A percentile compares a stretch with the other conserved stretches of the same genome.
phyloP scores from a whole-genome alignment of 2,329 filamentous ascomycete genomes.

The Ceratocystiopsis brevicomis region DNA sequence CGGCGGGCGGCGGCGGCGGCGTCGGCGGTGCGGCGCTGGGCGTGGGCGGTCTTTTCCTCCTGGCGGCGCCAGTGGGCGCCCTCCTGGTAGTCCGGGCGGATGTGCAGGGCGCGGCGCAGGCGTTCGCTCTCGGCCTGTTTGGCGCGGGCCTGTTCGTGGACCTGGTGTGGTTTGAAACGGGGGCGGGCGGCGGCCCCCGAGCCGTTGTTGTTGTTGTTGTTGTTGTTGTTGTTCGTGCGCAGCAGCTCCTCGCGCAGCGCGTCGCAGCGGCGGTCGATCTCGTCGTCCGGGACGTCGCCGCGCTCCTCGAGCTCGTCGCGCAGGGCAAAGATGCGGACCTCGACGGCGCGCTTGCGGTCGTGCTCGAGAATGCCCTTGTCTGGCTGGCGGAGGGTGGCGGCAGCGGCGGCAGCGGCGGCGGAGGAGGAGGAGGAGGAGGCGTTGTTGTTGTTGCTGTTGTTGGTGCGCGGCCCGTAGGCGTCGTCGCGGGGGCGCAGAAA shows the following conservation, averaged over 20 bases:
- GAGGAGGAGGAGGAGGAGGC: background rate
- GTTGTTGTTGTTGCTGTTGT: slow-evolving; percentile 49
- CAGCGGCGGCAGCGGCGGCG: slow-evolving; percentile 56
- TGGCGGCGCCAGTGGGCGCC: slow-evolving; percentile 72
- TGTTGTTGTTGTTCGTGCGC: no score
- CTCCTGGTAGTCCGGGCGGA: slow-evolving; percentile 70
- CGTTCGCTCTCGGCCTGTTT: slow-evolving; percentile 93
- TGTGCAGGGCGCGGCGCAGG: slow-evolving; percentile 68
- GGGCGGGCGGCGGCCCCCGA: slow-evolving; percentile 15
- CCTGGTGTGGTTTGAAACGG: slow-evolving; percentile 74
- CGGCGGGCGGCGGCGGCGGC: background rate
- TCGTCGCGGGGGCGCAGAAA: slow-evolving; percentile 71
- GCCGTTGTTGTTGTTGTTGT: no score
- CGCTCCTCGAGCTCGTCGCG: slow-evolving; percentile 84
- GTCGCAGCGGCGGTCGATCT: slow-evolving; percentile 65
- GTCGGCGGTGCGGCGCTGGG: slow-evolving; percentile 13
- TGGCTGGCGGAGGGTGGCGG: slow-evolving; percentile 60
- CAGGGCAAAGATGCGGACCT: slow-evolving; percentile 84
- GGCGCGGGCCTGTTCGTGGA: slow-evolving; percentile 87
- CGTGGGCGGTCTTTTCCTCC: slow-evolving; percentile 40
- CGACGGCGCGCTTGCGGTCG: slow-evolving; percentile 74
- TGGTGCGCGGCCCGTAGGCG: slow-evolving; percentile 55
- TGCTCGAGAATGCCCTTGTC: slow-evolving; percentile 89
- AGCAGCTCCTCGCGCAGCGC: slow-evolving; percentile 45
- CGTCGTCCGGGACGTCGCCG: slow-evolving; percentile 67